phyloP scores from a whole-genome alignment of 306 rosid genomes.

The Vicia villosa region DNA sequence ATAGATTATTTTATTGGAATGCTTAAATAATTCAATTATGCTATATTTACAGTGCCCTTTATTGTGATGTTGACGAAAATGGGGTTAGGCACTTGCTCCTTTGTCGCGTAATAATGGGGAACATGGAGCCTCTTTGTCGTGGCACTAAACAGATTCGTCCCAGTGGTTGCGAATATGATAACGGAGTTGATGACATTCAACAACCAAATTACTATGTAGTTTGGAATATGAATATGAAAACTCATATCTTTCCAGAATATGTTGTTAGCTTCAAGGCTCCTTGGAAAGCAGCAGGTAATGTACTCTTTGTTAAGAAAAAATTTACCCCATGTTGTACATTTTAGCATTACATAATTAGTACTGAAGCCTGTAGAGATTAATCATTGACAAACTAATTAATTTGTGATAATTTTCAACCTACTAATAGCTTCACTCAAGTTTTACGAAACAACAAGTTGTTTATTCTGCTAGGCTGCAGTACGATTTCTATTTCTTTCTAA shows the following conservation, averaged over 20 bases:
- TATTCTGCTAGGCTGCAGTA: no score
- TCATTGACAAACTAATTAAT: no score
- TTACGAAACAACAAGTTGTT: no score
- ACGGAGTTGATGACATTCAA: slow-evolving; percentile 75
- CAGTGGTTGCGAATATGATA: slow-evolving; percentile 68
- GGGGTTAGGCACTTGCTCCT: slow-evolving; percentile 60
- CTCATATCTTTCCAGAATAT: slow-evolving; percentile 81
- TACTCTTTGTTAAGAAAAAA: slow-evolving; percentile 11
- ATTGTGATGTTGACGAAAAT: slow-evolving; percentile 82
- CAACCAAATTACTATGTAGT: slow-evolving; percentile 53
- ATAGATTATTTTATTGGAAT: slow-evolving; percentile 21
- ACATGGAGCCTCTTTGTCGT: slow-evolving; percentile 58
- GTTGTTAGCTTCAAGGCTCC: slow-evolving; percentile 71
- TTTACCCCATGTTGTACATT: no score
- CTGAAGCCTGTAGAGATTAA: no score
- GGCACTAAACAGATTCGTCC: slow-evolving; percentile 67
- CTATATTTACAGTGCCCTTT: slow-evolving; percentile 54
- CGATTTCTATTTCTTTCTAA: no score
- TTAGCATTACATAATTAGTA: no score
- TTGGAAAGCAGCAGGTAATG: slow-evolving; percentile 60
- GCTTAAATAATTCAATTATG: slow-evolving; percentile 40
- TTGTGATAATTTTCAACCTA: no score
- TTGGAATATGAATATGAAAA: slow-evolving; percentile 81
- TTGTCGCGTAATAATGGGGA: slow-evolving; percentile 85
- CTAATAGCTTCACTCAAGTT: no score